Base-by-base conservation (phyloP, 169 alveolate species). In the Perkinsus olseni region DNA sequence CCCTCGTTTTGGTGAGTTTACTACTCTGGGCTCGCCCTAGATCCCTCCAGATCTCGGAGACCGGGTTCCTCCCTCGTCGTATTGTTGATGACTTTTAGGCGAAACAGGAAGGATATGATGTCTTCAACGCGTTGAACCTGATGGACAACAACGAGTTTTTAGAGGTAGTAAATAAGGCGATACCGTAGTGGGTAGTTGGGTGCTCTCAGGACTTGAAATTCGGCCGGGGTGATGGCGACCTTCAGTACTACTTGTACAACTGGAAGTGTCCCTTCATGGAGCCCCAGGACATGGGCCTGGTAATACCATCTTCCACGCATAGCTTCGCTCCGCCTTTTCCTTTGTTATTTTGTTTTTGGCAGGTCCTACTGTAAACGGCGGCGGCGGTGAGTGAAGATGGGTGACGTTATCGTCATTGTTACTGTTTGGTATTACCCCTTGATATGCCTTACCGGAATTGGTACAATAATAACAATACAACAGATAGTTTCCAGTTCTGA, bases 221-320 rank as follows among this genome's bases (percentile, higher is more conserved):
- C 95, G 99, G 99, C 21, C 95, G 96, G 36, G 99, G 99, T 0
- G 99, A 98, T 93, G 99, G 99, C n/a, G 96, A 96, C 91, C 97
- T 99, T 93, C 98, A 98, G 94, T 99, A 99, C 96, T 99, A 99
- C 96, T 94, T 99, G 45, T 98, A 97, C 98, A 99, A 99, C 97
- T 99, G 99, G 99, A 95, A 95, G 39, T 94, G 97, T 74, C 97
- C 98, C 4, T 62, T 62, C 82, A 62, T 62, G 82, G 82, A 62
- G 82, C 82, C 93, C 92, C 28, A 62, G 82, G 82, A 62, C 82
- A 62, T 62, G 82, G 82, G 82, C 34, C 82, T 62, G 82, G 82
- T 62, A 62, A 24, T 62, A 62, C 17, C 4, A 8, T 62, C 21
- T 62, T 28, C n/a, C n/a, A n/a, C n/a, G n/a, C n/a, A 24, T 62